A percentile compares a stretch with the other conserved stretches of the same genome.
Conservation (phyloP, 2,329 filamentous ascomycete genomes). For the Aspergillus tanneri region DNA sequence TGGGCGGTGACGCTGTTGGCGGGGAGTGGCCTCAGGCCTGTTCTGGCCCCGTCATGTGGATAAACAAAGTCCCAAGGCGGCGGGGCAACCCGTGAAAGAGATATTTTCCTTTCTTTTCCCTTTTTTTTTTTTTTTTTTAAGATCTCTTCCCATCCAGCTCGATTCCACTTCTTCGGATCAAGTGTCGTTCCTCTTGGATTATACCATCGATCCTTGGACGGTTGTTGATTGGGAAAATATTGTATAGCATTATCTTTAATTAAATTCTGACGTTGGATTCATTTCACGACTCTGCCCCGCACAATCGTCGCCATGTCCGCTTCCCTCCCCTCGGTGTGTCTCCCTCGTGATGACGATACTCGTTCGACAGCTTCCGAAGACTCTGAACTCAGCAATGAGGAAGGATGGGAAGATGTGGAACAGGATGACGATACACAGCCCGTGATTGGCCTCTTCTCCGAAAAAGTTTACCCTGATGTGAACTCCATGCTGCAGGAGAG, state of each 20-base stretch:
- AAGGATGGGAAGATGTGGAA: conserved; percentile 61
- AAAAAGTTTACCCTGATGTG: conserved; percentile 63
- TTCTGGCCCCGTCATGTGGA: conserved; percentile 18
- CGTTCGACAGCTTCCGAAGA: conserved; percentile 38
- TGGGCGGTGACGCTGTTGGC: conserved; percentile 24
- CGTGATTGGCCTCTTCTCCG: conserved; percentile 68
- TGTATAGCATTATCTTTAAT: neutral
- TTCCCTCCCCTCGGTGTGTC: conserved; percentile 21
- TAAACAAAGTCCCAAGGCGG: conserved; percentile 24
- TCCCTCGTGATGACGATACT: conserved; percentile 24
- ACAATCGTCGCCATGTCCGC: conserved; percentile 30
- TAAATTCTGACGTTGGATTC: neutral
- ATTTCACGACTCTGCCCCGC: neutral
- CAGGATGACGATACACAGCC: conserved; percentile 62
- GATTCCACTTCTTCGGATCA: too few relatives aligned
- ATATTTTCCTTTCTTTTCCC: conserved; percentile 15
- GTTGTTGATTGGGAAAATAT: neutral
- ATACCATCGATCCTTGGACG: too few relatives aligned
- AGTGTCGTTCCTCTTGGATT: too few relatives aligned
- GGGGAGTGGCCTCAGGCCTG: conserved; percentile 23
- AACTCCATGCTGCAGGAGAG: conserved; percentile 66
- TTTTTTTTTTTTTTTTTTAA: neutral
- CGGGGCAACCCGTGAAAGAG: too few relatives aligned
- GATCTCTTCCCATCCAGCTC: neutral
- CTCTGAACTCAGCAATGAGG: conserved; percentile 51